Evolutionary conservation across 2,329 filamentous ascomycete genomes (phyloP), one percentile per base, ranked within the genome.

Genomic region (Camillea tinctor): DNA sequence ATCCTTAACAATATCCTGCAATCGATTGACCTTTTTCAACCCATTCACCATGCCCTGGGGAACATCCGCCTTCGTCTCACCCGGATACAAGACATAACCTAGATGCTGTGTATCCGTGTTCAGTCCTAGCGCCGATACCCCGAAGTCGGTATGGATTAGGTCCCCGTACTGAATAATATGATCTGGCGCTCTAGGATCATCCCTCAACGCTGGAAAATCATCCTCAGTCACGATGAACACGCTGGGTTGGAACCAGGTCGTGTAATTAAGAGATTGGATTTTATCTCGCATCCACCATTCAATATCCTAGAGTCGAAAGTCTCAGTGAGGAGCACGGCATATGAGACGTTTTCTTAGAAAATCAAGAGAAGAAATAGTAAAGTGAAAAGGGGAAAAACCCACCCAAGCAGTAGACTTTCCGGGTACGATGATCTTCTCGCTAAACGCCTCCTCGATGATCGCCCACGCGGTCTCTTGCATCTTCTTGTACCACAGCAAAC

Each of bases 231-330:
- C 64, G 57, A 82, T 74, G 52, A 70, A 76, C 17, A 82, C 79
- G 57, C 72, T 71, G 1, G 80, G 80, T 19, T 81, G 79, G 64
- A 83, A 83, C 81, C 81, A 83, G 4, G 80, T 82, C 5, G 78
- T 80, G 70, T 81, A 81, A 67, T 83, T 82, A 57, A 80, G 71
- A 26, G 74, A 72, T 68, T 80, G 77, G 21, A 82, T 75, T 64
- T 75, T 76, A 48, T 81, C 79, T n/a, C 80, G 74, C 70, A 82
- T 73, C 79, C 79, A 82, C 80, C 80, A 83, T 64, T 80, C 79
- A 2, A 83, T 72, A 58, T 82, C 80, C 71, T 71, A 48, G 2
- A 24, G 8, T 1, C 26, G 21, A 15, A 17, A 44, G 13, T n/a
- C n/a, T 44, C 36, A 44, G 36, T 21, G 26, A 24, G 13, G 20